Evolutionary conservation across 2,329 filamentous ascomycete genomes (phyloP).

Genomic region (Decorospora gaudefroyi): DNA sequence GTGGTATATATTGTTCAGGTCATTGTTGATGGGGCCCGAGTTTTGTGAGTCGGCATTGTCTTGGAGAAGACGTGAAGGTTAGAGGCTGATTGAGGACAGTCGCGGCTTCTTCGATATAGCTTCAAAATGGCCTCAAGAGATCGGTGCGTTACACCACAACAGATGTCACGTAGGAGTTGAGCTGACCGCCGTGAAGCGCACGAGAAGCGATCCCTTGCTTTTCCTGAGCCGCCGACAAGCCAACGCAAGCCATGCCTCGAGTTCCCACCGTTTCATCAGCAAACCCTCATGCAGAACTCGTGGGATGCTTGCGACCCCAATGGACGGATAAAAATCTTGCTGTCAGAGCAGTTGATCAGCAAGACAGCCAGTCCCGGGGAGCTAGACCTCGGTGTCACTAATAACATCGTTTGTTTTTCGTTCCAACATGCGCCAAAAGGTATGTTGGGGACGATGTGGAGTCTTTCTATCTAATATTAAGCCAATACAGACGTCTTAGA

Average conservation of each 20-base stretch:
- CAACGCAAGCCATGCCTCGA: conserved; percentile 58
- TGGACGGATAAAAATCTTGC: conserved; percentile 75
- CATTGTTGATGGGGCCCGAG: conserved; percentile 32
- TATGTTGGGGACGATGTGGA: conserved; percentile 49
- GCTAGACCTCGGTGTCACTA: conserved; percentile 63
- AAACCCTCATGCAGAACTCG: conserved; percentile 68
- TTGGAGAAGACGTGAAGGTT: conserved; percentile 16
- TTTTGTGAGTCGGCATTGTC: conserved; percentile 35
- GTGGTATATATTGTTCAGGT: conserved; percentile 38
- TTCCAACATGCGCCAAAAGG: conserved; percentile 83
- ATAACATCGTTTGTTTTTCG: conserved; percentile 76
- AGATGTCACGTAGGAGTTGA: too few relatives aligned
- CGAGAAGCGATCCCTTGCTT: conserved; percentile 29
- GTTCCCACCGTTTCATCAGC: conserved; percentile 73
- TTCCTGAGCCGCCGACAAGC: conserved; percentile 57
- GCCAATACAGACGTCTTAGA: conserved; percentile 68
- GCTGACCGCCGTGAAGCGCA: conserved; percentile 23
- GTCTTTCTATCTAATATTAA: conserved; percentile 1
- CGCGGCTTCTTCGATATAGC: conserved; percentile 34
- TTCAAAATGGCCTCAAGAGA: conserved; percentile 41
- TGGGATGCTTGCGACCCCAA: conserved; percentile 74
- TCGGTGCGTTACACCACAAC: conserved; percentile 22
- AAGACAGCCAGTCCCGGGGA: conserved; percentile 26
- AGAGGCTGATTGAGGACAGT: conserved; percentile 30
- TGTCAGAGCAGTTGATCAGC: conserved; percentile 69